Base-by-base conservation (phyloP, 495 filamentous ascomycete species). In the Aspergillus homomorphus region DNA sequence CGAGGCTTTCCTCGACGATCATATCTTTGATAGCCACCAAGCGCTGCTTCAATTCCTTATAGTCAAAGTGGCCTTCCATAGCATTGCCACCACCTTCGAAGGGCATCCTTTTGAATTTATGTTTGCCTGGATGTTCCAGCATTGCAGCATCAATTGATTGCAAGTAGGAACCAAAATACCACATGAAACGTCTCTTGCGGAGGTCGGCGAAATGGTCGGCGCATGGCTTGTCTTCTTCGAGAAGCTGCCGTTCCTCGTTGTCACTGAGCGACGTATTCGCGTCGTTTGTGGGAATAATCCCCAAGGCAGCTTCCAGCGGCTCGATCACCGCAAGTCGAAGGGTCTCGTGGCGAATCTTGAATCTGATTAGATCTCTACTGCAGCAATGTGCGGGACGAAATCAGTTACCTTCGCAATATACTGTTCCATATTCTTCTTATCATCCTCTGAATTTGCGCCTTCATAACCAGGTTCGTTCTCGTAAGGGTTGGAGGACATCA, bases 401-500 rank as follows among this genome's bases (percentile, higher is more conserved):
- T 1, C 21, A 22, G 28, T 53, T 70, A 93, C 91, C 83, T 98
- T 98, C 21, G 86, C 86, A 33, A 90, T 79, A 71, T 98, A 98
- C n/a, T 83, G 74, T 57, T 85, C 80, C 70, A 90, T 90, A 49
- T 86, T 81, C 67, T 87, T 84, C 74, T 89, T 86, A 66, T 96
- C 89, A 12, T 80, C 72, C 3, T 77, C 71, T 20, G 83, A 80
- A 30, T 85, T 85, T 19, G 86, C 83, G 52, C 88, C 81, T 63
- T 97, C 94, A 63, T 89, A 96, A 9, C 94, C 94, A 18, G 94
- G 94, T 67, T 98, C 94, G 62, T 97, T 96, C 70, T 94, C 90
- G 71, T 96, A 98, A 0, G 94, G 94, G 68, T 97, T 96, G 21
- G 84, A 73, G 1, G 91, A 95, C 87, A 98, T 92, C 24, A 98